Evolutionary conservation across 306 rosid species (phyloP).

Genomic region (Hippophae tibetana): DNA sequence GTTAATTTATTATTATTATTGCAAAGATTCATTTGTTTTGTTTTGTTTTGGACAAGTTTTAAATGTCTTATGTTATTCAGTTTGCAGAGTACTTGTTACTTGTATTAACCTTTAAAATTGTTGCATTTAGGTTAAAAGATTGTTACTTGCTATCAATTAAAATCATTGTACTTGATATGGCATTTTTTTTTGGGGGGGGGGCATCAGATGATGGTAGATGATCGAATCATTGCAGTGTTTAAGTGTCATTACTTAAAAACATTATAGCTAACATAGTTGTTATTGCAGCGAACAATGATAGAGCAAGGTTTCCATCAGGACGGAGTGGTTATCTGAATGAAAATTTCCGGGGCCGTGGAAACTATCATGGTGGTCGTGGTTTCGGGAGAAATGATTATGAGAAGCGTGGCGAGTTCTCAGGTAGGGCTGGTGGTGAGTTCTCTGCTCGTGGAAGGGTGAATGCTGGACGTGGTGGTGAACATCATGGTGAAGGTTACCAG

Average conservation of each 20-base stretch:
- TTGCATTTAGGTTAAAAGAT: too few relatives aligned
- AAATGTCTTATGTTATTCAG: background rate
- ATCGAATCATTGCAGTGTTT: background rate
- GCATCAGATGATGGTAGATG: too few relatives aligned
- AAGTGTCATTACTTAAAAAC: background rate
- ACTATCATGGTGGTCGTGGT: slow-evolving; percentile 40
- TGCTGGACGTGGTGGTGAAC: slow-evolving; percentile 26
- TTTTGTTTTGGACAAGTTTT: background rate
- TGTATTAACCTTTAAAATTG: too few relatives aligned
- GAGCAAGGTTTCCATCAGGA: slow-evolving; percentile 47
- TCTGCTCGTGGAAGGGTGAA: slow-evolving; percentile 35
- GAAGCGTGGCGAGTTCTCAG: slow-evolving; percentile 42
- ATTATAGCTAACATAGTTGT: background rate
- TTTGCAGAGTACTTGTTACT: too few relatives aligned
- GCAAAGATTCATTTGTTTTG: background rate
- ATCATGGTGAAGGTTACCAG: slow-evolving; percentile 27
- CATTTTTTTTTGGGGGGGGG: too few relatives aligned
- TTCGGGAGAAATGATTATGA: slow-evolving; percentile 44
- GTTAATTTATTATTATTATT: background rate
- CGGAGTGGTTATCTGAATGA: slow-evolving; percentile 57
- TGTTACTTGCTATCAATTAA: too few relatives aligned
- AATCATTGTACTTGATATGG: too few relatives aligned
- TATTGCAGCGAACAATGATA: slow-evolving; percentile 55
- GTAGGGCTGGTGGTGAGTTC: slow-evolving; percentile 30
- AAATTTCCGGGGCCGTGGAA: slow-evolving; percentile 44